Conservation (phyloP, 495 filamentous ascomycete species). For the Penicillium psychrofluorescens region DNA sequence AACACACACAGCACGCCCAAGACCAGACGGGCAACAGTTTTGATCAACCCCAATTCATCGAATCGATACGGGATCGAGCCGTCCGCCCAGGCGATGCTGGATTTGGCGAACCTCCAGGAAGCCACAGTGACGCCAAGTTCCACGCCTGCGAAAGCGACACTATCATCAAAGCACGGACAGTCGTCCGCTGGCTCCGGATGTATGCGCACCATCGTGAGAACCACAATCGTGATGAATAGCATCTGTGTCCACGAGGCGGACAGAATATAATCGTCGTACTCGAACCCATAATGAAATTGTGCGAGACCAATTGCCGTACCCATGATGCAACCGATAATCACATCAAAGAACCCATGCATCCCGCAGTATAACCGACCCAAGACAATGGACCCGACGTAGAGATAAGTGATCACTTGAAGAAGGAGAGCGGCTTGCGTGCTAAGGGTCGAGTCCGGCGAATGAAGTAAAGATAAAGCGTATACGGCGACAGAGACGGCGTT, state of each 20-base stretch:
- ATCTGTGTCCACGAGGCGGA: constrained; percentile 45
- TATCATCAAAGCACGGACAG: constrained; percentile 97
- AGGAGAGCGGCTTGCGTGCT: constrained; percentile 42
- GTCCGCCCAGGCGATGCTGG: constrained; percentile 45
- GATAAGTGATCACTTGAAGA: constrained; percentile 61
- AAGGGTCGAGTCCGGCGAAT: constrained; percentile 45
- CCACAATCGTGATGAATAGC: constrained; percentile 50
- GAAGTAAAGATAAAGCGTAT: constrained; percentile 66
- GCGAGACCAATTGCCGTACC: constrained; percentile 60
- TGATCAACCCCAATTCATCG: constrained; percentile 53
- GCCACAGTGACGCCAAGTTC: constrained; percentile 73
- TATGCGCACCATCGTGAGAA: constrained; percentile 71
- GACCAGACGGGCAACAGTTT: constrained; percentile 56
- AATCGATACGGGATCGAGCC: constrained; percentile 59
- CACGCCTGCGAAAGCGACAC: constrained; percentile 86
- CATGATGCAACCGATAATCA: constrained; percentile 67
- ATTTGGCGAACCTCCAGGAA: constrained; percentile 68
- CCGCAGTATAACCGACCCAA: constrained; percentile 91
- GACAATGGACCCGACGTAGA: constrained; percentile 84
- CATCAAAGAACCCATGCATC: constrained; percentile 97
- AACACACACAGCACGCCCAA: constrained; percentile 79
- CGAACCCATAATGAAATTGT: constrained; percentile 64
- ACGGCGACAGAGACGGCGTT: constrained; percentile 93
- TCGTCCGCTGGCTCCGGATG: constrained; percentile 96
- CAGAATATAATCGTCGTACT: constrained; percentile 58